Percentiles rank a stretch among this genome's conserved stretches.
Evolutionary conservation across 2,329 filamentous ascomycete genomes (phyloP).

Genomic region (Trichoderma hamatum): DNA sequence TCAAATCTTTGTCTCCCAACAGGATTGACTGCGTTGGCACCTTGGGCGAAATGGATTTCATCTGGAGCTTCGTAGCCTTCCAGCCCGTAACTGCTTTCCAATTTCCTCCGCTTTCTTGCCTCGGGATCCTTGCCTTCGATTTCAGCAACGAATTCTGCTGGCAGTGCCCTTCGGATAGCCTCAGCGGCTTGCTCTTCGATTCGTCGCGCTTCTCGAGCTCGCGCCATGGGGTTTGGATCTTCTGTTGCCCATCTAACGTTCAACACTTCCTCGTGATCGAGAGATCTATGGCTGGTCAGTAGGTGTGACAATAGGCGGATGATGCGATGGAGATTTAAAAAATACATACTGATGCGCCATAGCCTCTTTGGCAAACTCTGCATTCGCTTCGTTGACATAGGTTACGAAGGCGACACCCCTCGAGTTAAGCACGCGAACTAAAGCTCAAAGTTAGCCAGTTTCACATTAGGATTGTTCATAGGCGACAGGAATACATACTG

Average conservation of each 20-base stretch:
- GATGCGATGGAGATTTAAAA: background rate
- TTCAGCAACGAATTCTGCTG: constrained; percentile 88
- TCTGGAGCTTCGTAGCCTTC: constrained; percentile 93
- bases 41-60: constrained; percentile 86
- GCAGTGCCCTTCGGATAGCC: constrained; percentile 83
- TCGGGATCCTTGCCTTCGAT: constrained; percentile 90
- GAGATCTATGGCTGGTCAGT: constrained; percentile 42
- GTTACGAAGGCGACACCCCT: constrained; percentile 94
- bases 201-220: constrained; percentile 83
- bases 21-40: constrained; percentile 68
- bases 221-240: constrained; percentile 92
- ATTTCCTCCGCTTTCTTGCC: constrained; percentile 82
- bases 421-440: constrained; percentile 78
- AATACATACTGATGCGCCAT: constrained; percentile 78
- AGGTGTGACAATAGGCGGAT: background rate
- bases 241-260: constrained; percentile 98
- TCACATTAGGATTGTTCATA: background rate
- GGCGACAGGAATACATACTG: constrained; percentile 44
- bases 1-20: constrained; percentile 62
- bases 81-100: constrained; percentile 86
- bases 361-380: constrained; percentile 89
- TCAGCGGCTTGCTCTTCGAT: constrained; percentile 97
- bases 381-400: constrained; percentile 86
- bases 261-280: constrained; percentile 89
- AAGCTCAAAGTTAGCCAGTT: background rate